Evolutionary conservation across 148 eudicot genomes (phyloP), one percentile per base, ranked within the genome.

Genomic region (Hydrangea macrophylla): DNA sequence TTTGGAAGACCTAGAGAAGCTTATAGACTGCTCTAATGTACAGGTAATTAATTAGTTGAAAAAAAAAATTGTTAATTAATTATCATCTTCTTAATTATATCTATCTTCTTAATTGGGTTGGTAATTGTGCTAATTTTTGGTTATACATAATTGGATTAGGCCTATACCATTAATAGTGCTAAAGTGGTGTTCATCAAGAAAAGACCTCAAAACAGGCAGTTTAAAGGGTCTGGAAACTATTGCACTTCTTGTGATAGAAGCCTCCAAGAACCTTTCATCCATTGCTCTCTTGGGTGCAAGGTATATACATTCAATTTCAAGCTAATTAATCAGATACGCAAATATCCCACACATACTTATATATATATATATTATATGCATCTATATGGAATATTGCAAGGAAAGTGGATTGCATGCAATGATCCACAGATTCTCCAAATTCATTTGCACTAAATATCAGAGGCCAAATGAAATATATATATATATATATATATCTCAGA

Each of bases 211-310:
- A 94, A 94, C 62, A 85, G 97, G 78, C 97, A 86, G 68, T 94
- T 94, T 36, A 94, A 94, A 75, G 99, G 97, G 44, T 82, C 95
- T 23, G 96, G 88, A 78, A 94, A 87, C 54, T 90, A 88, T 64
- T 94, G 99, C 78, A 94, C 97, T 62, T 88, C 99, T 3, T 94
- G 99, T 73, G 99, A 94, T 48, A 83, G 99, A 73, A 81, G 92
- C 78, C 97, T 94, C 58, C 99, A 90, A 83, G 97, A 90, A 72
- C 97, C 99, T 12, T 88, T 83, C 57, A 79, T 84, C 67, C 99
- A 94, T 76, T 94, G 97, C 78, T 94, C 99, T 75, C 81, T 94
- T 27, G 99, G 97, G 3, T 94, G 99, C 89, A 94, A 94, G 97
- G 99, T 93, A 77, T 48, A 6, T 42, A 3, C 39, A 35, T 35